A percentile compares a stretch with the other conserved stretches of the same genome.
phyloP scores from a whole-genome alignment of 306 rosid species.

The Castanea sativa region DNA sequence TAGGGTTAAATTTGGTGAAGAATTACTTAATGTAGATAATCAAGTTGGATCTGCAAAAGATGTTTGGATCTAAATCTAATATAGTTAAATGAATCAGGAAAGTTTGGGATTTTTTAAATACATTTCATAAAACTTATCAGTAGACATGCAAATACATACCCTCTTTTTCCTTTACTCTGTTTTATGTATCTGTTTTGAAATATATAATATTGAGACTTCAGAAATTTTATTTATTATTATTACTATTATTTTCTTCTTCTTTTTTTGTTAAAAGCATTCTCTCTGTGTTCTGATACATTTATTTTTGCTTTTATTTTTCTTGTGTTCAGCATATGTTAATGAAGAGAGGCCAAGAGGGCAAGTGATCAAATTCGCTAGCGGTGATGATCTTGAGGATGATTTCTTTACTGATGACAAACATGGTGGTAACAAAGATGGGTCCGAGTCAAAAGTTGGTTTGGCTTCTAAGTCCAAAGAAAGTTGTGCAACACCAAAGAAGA shows the following conservation, averaged over 20 bases:
- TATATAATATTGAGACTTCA: not conserved
- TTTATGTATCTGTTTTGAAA: not conserved
- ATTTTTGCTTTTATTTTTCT: conserved; percentile 11
- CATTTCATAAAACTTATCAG: not conserved
- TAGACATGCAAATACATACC: not conserved
- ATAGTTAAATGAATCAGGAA: not conserved
- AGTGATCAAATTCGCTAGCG: conserved; percentile 60
- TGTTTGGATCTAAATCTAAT: not conserved
- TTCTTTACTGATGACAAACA: conserved; percentile 44
- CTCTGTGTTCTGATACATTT: conserved; percentile 5
- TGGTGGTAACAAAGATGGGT: conserved; percentile 31
- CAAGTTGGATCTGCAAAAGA: conserved; percentile 1
- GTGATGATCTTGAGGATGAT: conserved; percentile 90
- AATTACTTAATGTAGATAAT: conserved; percentile 6
- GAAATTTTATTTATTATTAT: too few relatives aligned
- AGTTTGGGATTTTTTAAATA: not conserved
- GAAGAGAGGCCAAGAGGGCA: conserved; percentile 45
- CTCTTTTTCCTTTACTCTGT: not conserved
- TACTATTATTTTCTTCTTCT: too few relatives aligned
- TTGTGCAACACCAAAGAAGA: conserved; percentile 52
- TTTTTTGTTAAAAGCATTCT: not conserved
- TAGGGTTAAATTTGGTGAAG: not conserved
- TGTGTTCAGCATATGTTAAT: conserved; percentile 39
- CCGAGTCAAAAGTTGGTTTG: conserved; percentile 29
- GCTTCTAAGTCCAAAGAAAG: conserved; percentile 19